Percentiles rank a stretch among this genome's conserved stretches.
Evolutionary conservation across 1,139 yeast genomes (phyloP).

Genomic region (Blastobotrys arbuscula): DNA sequence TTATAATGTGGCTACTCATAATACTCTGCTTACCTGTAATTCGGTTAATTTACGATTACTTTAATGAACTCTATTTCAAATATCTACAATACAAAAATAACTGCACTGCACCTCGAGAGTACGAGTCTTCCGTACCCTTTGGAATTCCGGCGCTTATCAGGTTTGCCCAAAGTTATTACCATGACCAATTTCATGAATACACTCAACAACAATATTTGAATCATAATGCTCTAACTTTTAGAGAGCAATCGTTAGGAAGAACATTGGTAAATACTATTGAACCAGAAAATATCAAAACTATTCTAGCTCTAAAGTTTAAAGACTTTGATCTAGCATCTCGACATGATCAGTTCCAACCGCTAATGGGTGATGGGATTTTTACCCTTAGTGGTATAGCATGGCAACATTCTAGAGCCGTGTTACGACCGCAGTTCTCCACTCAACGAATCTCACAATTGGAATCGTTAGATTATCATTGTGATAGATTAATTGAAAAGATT

Average conservation of each 20-base stretch:
- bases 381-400: slow-evolving; percentile 52
- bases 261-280: slow-evolving; percentile 33
- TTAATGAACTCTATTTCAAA: slow-evolving; percentile 5
- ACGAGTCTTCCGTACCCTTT: slow-evolving; percentile 8
- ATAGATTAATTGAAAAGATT: slow-evolving; percentile 14
- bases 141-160: slow-evolving; percentile 9
- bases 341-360: slow-evolving; percentile 39
- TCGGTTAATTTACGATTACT: slow-evolving; percentile 2
- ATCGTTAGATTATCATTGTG: slow-evolving; percentile 35
- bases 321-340: slow-evolving; percentile 51
- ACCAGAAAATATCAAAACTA: slow-evolving; percentile 41
- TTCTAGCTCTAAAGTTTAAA: slow-evolving; percentile 39
- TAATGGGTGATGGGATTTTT: slow-evolving; percentile 55
- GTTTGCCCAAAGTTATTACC: neutral
- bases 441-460: slow-evolving; percentile 50
- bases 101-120: slow-evolving; percentile 8
- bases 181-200: slow-evolving; percentile 4
- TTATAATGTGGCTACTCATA: neutral
- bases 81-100: slow-evolving; percentile 5
- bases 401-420: slow-evolving; percentile 53
- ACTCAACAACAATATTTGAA: slow-evolving; percentile 3
- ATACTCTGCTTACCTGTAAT: neutral
- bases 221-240: slow-evolving; percentile 14
- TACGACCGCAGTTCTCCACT: slow-evolving; percentile 54
- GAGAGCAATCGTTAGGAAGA: slow-evolving; percentile 15